Evolutionary conservation across 306 rosid genomes (phyloP), one percentile per base, ranked within the genome.

Genomic region (Albizia julibrissin): DNA sequence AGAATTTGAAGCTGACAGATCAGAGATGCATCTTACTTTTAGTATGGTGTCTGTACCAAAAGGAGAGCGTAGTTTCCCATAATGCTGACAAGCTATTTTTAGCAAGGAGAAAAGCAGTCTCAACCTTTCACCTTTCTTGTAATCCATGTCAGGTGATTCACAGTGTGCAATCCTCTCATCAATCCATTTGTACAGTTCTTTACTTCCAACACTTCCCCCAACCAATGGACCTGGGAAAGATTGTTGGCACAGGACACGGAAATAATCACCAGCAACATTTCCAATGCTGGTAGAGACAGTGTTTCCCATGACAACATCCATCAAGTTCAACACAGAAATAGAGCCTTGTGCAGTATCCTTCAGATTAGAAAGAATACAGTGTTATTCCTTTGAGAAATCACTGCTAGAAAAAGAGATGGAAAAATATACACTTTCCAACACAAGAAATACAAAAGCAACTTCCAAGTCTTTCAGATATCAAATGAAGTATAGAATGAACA

Each of bases 31-130:
- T 81, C 85, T 86, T 91, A 93, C 98, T 89, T 83, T 89, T 71
- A 74, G 81, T 76, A 44, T 77, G 31, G 86, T 47, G 83, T 91
- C 97, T 0, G 94, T 83, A 74, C 97, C 98, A 87, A 93, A 95
- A 69, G 98, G 94, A 70, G 97, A 93, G 54, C 98, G 95, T 26
- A 94, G 90, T 83, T 94, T 94, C 71, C 98, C 98, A 81, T 94
- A 94, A 85, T 94, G 97, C 54, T 93, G 95, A 78, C 93, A 87
- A 52, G 91, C 94, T 86, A 94, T 89, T 87, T 89, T 94, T 56
- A 94, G 97, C 90, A 94, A 93, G 65, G 91, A 90, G 73, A 94
- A 91, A 68, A 94, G 94, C 85, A 94, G 82, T 87, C 90, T 92
- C 88, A 92, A 80, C 61, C 77, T 86, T 92, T 88, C 93, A 18